Evolutionary conservation across 768 basidiomycete genomes (phyloP).

Genomic region (Lentinula boryana): DNA sequence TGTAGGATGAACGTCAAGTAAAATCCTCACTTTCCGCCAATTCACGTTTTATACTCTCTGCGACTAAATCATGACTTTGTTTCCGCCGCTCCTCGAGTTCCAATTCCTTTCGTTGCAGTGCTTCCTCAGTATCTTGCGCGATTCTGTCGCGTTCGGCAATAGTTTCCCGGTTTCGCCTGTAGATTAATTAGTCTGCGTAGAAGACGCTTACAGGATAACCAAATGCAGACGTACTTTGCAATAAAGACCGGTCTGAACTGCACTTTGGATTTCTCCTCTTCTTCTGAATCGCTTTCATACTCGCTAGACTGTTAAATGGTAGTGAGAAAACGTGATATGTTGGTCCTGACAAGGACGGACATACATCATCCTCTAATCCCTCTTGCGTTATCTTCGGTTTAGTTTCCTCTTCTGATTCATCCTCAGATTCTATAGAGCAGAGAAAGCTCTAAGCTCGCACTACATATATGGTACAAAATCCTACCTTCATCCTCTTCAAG

Average conservation of each 20-base stretch:
- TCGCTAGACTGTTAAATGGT: constrained; percentile 64
- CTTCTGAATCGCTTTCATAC: constrained; percentile 72
- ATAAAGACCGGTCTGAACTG: constrained; percentile 92
- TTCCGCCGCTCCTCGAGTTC: constrained; percentile 80
- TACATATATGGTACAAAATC: constrained; percentile 13
- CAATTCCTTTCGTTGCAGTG: constrained; percentile 57
- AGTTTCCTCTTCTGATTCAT: constrained; percentile 47
- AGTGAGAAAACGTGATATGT: constrained; percentile 6
- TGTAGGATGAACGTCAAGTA: not conserved
- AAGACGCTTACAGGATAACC: not conserved
- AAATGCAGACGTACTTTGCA: constrained; percentile 57
- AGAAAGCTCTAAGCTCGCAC: constrained; percentile 12
- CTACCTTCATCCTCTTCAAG: constrained; percentile 40
- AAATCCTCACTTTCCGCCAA: constrained; percentile 75
- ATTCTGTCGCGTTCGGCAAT: constrained; percentile 64
- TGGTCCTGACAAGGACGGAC: constrained; percentile 12
- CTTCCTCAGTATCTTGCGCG: constrained; percentile 72
- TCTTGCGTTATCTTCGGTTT: constrained; percentile 24
- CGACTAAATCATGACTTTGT: constrained; percentile 89
- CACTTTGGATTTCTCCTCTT: constrained; percentile 68
- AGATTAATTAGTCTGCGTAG: constrained; percentile 2
- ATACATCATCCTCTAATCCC: constrained; percentile 40
- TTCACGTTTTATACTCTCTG: constrained; percentile 89
- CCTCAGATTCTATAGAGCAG: constrained; percentile 21
- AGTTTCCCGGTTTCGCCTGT: constrained; percentile 71